A percentile compares a stretch with the other conserved stretches of the same genome.
Evolutionary conservation across 768 basidiomycete species (phyloP).

Genomic region (Mycena venus): DNA sequence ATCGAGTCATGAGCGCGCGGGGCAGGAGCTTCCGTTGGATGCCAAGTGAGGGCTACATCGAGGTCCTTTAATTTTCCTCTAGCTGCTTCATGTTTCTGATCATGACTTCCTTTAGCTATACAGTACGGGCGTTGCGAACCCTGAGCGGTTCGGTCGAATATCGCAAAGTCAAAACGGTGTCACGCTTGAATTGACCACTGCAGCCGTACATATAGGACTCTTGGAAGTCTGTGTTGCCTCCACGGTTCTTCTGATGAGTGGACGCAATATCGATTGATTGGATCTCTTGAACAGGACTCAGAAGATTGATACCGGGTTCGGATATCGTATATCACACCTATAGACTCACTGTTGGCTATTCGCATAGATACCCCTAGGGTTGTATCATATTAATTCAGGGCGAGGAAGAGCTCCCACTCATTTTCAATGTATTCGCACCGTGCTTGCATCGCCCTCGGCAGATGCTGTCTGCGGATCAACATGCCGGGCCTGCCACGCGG

Average conservation of each 20-base stretch:
- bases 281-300: background rate
- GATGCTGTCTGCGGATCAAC: too few species aligned
- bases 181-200: slow-evolving; percentile 17
- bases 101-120: background rate
- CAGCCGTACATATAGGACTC: slow-evolving; percentile 18
- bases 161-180: background rate
- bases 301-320: background rate
- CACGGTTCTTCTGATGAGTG: slow-evolving; percentile 17
- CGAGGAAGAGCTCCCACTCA: too few species aligned
- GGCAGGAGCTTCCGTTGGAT: slow-evolving; percentile 20
- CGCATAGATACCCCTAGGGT: too few species aligned
- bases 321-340: background rate
- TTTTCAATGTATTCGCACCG: too few species aligned
- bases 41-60: slow-evolving; percentile 12
- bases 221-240: slow-evolving; percentile 24
- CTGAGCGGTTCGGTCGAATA: slow-evolving; percentile 20
- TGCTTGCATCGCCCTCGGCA: too few species aligned
- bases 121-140: slow-evolving; percentile 13
- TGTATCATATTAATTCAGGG: too few species aligned
- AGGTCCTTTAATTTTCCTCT: background rate
- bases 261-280: slow-evolving; percentile 20
- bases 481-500: too few species aligned
- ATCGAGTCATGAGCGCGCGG: slow-evolving; percentile 18
- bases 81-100: background rate
- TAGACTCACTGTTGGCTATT: too few species aligned